Conservation (phyloP, 257 asterid species). For the Plantago major region DNA sequence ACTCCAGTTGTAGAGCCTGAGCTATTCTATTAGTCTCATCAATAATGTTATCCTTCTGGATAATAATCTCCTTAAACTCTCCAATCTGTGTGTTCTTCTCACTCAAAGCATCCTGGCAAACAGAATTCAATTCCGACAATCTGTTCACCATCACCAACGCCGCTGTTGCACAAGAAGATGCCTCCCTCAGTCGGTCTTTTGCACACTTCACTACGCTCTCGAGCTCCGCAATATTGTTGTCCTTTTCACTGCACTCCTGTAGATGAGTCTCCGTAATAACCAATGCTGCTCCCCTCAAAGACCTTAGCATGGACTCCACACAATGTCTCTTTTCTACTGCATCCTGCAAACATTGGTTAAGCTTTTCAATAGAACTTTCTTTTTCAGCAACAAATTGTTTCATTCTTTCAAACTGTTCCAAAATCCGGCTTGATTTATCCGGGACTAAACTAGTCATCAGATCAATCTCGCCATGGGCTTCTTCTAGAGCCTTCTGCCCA, state of each 20-base stretch:
- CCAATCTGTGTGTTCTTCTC: conserved; percentile 38
- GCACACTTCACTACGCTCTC: conserved; percentile 44
- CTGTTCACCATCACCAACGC: conserved; percentile 70
- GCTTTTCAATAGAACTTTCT: conserved; percentile 62
- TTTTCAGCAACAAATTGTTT: conserved; percentile 55
- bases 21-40: conserved; percentile 41
- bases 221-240: conserved; percentile 46
- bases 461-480: conserved; percentile 55
- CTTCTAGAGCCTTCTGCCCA: conserved; percentile 69
- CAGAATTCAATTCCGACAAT: conserved; percentile 58
- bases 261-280: conserved; percentile 81
- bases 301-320: conserved; percentile 87
- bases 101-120: conserved; percentile 33
- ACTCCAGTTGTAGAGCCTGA: conserved; percentile 45
- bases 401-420: conserved; percentile 64
- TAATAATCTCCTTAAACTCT: conserved; percentile 37
- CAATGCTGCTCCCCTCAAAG: conserved; percentile 90
- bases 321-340: conserved; percentile 58
- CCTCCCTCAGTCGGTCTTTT: conserved; percentile 44
- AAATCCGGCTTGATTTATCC: conserved; percentile 45
- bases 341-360: conserved; percentile 62
- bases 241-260: conserved; percentile 71
- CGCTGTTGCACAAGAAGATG: conserved; percentile 76
- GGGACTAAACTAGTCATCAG: conserved; percentile 48
- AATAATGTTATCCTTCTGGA: conserved; percentile 33